A percentile compares a stretch with the other conserved stretches of the same genome.
Conservation (phyloP, 345 rosid genomes). For the Populus simonii region DNA sequence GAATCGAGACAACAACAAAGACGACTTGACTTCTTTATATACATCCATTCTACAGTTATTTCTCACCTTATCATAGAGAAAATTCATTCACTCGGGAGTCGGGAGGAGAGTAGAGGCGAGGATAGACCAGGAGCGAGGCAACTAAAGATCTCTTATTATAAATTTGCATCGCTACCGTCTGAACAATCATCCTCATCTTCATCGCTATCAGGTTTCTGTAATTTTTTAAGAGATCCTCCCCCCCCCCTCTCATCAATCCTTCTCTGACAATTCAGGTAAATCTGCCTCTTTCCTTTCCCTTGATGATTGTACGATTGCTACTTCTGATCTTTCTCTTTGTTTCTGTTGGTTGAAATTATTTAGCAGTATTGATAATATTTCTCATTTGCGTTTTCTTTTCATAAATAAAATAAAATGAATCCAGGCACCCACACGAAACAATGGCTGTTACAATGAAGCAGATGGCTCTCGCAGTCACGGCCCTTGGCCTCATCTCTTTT, state of each 20-base stretch:
- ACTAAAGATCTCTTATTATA: neutral
- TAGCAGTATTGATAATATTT: neutral
- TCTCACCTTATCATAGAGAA: neutral
- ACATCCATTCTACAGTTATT: neutral
- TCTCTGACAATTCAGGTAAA: too few species aligned
- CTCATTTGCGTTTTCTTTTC: neutral
- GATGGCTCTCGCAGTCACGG: slow-evolving; percentile 9
- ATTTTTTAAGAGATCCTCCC: neutral
- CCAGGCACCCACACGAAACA: neutral
- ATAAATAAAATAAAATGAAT: too few species aligned
- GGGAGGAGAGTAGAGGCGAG: neutral
- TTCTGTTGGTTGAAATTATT: too few species aligned
- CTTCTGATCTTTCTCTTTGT: too few species aligned
- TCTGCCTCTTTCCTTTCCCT: too few species aligned
- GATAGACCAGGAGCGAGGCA: neutral
- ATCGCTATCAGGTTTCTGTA: neutral
- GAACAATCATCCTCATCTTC: neutral
- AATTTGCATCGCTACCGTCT: neutral
- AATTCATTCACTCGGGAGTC: neutral
- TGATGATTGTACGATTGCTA: too few species aligned
- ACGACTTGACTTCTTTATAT: neutral
- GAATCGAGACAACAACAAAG: neutral
- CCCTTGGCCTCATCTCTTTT: slow-evolving; percentile 23
- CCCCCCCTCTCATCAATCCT: neutral
- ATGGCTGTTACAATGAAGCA: slow-evolving; percentile 25